These are phyloP conservation scores for Rhizopus stolonifer DNA, from an alignment of 371 early-diverging fungal genomes.

Conservation along the genomic window DNA sequence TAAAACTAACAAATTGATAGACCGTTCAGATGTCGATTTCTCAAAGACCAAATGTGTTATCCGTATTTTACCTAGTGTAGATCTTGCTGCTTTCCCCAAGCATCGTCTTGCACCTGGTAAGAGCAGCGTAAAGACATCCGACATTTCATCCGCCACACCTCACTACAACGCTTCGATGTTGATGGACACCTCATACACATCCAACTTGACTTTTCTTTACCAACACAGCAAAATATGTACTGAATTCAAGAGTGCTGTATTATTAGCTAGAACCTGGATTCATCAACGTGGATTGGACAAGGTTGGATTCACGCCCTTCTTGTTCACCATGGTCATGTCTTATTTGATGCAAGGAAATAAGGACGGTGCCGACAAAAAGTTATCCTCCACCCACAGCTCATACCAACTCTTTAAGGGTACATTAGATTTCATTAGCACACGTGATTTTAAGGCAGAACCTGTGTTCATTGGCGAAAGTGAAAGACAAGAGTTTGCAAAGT, in stretches of 20 bases:
- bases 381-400: constrained; percentile 75
- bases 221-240: constrained; percentile 68
- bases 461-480: constrained; percentile 65
- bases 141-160: constrained; percentile 65
- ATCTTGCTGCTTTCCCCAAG: constrained; percentile 60
- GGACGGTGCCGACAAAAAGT: constrained; percentile 56
- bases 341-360: constrained; percentile 75
- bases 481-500: constrained; percentile 54
- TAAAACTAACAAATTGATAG: constrained; percentile 24
- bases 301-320: constrained; percentile 69
- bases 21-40: constrained; percentile 60
- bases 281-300: constrained; percentile 68
- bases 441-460: constrained; percentile 73
- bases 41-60: constrained; percentile 65
- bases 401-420: constrained; percentile 85
- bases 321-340: constrained; percentile 83
- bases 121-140: constrained; percentile 74
- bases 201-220: constrained; percentile 80
- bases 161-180: constrained; percentile 88
- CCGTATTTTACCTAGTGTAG: constrained; percentile 77
- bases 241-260: constrained; percentile 77
- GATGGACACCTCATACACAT: constrained; percentile 69
- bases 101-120: constrained; percentile 78
- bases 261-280: constrained; percentile 84
- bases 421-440: constrained; percentile 78